Evolutionary conservation across 768 basidiomycete genomes (phyloP).

Genomic region (Mycena galericulata): DNA sequence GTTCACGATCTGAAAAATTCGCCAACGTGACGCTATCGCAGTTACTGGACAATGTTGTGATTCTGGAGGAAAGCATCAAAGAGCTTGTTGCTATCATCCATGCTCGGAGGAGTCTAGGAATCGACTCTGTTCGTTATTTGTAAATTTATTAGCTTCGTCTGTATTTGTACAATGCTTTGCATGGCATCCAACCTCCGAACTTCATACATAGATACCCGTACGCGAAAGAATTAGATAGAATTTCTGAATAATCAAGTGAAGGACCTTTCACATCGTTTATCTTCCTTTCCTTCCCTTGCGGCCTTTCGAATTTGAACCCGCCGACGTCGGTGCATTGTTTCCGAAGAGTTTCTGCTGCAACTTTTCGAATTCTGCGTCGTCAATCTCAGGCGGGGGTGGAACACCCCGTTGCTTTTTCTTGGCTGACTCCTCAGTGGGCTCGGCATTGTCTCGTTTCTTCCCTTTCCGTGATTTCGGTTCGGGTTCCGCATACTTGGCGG

Average conservation of each 20-base stretch:
- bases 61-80: slow-evolving; percentile 95
- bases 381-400: slow-evolving; percentile 65
- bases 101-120: slow-evolving; percentile 84
- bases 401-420: slow-evolving; percentile 62
- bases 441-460: slow-evolving; percentile 65
- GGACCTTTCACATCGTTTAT: slow-evolving; percentile 38
- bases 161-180: slow-evolving; percentile 30
- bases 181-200: background rate
- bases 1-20: slow-evolving; percentile 43
- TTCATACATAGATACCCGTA: slow-evolving; percentile 19
- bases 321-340: slow-evolving; percentile 52
- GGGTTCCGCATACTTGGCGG: slow-evolving; percentile 76
- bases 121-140: slow-evolving; percentile 84
- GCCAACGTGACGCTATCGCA: slow-evolving; percentile 79
- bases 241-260: background rate
- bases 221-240: slow-evolving; percentile 22
- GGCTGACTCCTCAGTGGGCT: slow-evolving; percentile 55
- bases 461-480: slow-evolving; percentile 59
- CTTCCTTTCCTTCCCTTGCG: slow-evolving; percentile 51
- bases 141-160: slow-evolving; percentile 47
- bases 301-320: slow-evolving; percentile 41
- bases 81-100: slow-evolving; percentile 90
- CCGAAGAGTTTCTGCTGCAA: slow-evolving; percentile 69
- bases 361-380: slow-evolving; percentile 74
- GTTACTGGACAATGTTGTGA: slow-evolving; percentile 92